Conservation (phyloP, 306 rosid species). For the Sesbania bispinosa region DNA sequence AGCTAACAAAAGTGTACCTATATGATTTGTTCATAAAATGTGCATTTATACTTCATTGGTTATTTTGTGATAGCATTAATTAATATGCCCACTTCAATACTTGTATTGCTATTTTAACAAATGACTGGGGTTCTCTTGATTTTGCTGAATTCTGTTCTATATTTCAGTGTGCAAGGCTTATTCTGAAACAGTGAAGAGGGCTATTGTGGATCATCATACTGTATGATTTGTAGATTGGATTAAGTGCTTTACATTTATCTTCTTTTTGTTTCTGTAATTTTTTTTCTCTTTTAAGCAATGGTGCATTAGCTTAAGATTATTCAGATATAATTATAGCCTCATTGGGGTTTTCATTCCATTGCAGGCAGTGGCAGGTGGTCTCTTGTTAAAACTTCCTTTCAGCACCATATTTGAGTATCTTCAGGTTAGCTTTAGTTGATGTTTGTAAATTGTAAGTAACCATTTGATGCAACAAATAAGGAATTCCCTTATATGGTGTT, state of each 20-base stretch:
- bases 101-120: not conserved
- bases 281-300: slow-evolving; percentile 1
- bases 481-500: not conserved
- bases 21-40: not conserved
- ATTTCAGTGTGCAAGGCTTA: slow-evolving; percentile 55
- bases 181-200: slow-evolving; percentile 72
- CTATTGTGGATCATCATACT: slow-evolving; percentile 61
- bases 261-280: not conserved
- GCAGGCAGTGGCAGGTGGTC: slow-evolving; percentile 72
- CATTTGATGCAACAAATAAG: slow-evolving; percentile 9
- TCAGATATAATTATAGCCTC: not conserved
- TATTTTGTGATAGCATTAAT: not conserved
- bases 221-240: slow-evolving; percentile 48
- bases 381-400: slow-evolving; percentile 72
- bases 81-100: not conserved
- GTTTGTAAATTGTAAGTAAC: not conserved
- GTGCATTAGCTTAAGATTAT: slow-evolving; percentile 12
- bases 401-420: slow-evolving; percentile 94
- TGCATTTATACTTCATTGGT: not conserved
- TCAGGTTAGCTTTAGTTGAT: slow-evolving; percentile 56
- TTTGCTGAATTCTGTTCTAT: slow-evolving; percentile 36
- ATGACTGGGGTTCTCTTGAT: slow-evolving; percentile 16
- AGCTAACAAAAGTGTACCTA: not conserved
- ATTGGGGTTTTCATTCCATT: slow-evolving; percentile 27
- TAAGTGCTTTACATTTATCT: slow-evolving; percentile 8